These are phyloP conservation scores for Achlya hypogyna DNA, from an alignment of 352 stramenopile species.

Conservation along the genomic window DNA sequence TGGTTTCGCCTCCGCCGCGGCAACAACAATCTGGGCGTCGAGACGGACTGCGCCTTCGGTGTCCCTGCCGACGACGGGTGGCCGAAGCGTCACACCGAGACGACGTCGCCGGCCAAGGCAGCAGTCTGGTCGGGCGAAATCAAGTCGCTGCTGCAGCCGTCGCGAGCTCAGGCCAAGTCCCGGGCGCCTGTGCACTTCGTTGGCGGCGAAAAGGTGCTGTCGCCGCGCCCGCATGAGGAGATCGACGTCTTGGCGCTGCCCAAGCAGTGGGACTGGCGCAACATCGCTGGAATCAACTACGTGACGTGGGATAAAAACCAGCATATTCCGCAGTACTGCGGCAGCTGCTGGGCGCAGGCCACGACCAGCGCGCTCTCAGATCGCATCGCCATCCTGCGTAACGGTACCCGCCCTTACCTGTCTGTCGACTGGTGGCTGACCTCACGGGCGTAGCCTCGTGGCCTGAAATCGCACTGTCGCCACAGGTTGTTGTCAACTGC, in stretches of 20 bases:
- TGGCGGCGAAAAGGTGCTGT: slow-evolving; percentile 57
- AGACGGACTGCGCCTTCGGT: slow-evolving; percentile 89
- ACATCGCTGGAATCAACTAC: slow-evolving; percentile 91
- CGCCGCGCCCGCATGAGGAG: slow-evolving; percentile 62
- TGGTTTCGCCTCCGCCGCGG: slow-evolving; percentile 91
- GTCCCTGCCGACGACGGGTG: slow-evolving; percentile 75
- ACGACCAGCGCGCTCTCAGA: slow-evolving; percentile 84
- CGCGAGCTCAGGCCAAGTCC: not conserved
- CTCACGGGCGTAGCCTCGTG: slow-evolving; percentile 36
- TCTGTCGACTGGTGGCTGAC: slow-evolving; percentile 8
- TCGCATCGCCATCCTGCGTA: slow-evolving; percentile 86
- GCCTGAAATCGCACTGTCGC: slow-evolving; percentile 72
- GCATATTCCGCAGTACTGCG: slow-evolving; percentile 93
- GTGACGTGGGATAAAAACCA: slow-evolving; percentile 98
- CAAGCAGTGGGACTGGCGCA: slow-evolving; percentile 90
- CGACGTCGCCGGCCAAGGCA: not conserved
- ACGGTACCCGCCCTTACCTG: slow-evolving; percentile 32
- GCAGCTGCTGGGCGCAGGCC: slow-evolving; percentile 88
- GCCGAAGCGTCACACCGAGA: slow-evolving; percentile 28
- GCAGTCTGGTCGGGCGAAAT: slow-evolving; percentile 7
- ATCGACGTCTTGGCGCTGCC: slow-evolving; percentile 80
- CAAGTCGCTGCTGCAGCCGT: slow-evolving; percentile 17
- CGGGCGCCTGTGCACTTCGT: slow-evolving; percentile 45
- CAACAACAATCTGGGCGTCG: slow-evolving; percentile 90
- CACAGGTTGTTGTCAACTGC: slow-evolving; percentile 81